Percentiles rank a stretch among this genome's conserved stretches.
Conservation (phyloP, 2,329 filamentous ascomycete species). For the Dothideomycetidae sp. region DNA sequence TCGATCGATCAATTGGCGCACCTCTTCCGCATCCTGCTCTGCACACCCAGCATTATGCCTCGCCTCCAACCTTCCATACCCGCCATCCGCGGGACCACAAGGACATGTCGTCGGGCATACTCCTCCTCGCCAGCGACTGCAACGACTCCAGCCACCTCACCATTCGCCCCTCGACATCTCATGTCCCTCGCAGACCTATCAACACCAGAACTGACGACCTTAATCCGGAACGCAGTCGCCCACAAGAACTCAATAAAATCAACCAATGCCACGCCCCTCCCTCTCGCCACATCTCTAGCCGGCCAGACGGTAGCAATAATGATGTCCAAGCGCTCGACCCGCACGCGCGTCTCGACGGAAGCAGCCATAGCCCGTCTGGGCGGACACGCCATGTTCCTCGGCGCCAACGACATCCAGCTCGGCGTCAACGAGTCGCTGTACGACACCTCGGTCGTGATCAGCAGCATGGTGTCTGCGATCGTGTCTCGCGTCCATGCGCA, state of each 20-base stretch:
- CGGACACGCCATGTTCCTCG: conserved; percentile 90
- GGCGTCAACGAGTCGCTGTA: conserved; percentile 93
- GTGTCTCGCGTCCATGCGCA: conserved; percentile 40
- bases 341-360: conserved; percentile 88
- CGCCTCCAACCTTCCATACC: conserved; percentile 7
- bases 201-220: conserved; percentile 59
- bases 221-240: conserved; percentile 67
- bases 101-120: conserved; percentile 10
- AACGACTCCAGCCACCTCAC: conserved; percentile 31
- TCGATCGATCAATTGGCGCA: no score
- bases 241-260: conserved; percentile 69
- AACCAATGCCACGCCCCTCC: conserved; percentile 40
- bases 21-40: no score
- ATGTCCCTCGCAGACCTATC: conserved; percentile 82
- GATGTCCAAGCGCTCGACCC: conserved; percentile 91
- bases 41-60: conserved; percentile 1
- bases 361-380: conserved; percentile 77
- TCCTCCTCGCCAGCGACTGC: conserved; percentile 16
- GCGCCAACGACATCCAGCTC: conserved; percentile 89
- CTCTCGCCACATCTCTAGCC: conserved; percentile 47
- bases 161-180: conserved; percentile 63
- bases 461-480: conserved; percentile 46
- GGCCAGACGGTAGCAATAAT: conserved; percentile 84
- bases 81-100: neutral
- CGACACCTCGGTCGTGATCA: conserved; percentile 83